phyloP scores from a whole-genome alignment of 371 early-diverging fungal genomes.

The Rhizomucor miehei region DNA sequence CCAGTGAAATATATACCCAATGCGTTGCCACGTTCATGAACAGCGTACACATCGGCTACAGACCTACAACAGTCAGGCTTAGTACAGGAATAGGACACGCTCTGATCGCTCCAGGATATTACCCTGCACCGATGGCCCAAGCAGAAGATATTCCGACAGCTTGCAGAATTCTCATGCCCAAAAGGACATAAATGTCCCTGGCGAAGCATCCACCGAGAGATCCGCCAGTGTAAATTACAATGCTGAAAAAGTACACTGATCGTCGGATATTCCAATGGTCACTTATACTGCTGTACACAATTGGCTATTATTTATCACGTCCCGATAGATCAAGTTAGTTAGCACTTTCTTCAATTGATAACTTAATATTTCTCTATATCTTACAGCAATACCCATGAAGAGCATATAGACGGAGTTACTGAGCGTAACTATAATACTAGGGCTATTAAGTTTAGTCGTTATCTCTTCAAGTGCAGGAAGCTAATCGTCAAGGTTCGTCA shows the following conservation, averaged over 20 bases:
- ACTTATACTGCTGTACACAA: conserved; percentile 70
- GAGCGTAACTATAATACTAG: conserved; percentile 50
- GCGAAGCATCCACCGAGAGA: conserved; percentile 71
- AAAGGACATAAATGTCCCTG: conserved; percentile 51
- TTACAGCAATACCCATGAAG: conserved; percentile 59
- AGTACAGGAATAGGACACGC: no score
- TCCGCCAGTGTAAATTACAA: conserved; percentile 58
- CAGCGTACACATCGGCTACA: conserved; percentile 51
- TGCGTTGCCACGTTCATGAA: conserved; percentile 46
- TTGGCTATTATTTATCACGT: conserved; percentile 30
- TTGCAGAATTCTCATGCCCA: conserved; percentile 71
- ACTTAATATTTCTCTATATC: neutral
- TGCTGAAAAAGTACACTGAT: conserved; percentile 60
- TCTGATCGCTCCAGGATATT: no score
- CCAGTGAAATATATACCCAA: conserved; percentile 56
- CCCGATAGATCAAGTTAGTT: neutral
- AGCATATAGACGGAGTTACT: conserved; percentile 63
- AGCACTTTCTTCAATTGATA: neutral
- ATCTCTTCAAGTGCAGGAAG: conserved; percentile 52
- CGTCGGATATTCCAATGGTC: conserved; percentile 69
- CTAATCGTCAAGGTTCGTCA: conserved; percentile 11
- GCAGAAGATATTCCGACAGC: conserved; percentile 77
- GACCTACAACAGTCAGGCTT: no score
- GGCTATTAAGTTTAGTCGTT: conserved; percentile 31
- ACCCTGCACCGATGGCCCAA: conserved; percentile 72